Evolutionary conservation across 495 filamentous ascomycete species (phyloP).

Genomic region (Talaromyces wortmannii): DNA sequence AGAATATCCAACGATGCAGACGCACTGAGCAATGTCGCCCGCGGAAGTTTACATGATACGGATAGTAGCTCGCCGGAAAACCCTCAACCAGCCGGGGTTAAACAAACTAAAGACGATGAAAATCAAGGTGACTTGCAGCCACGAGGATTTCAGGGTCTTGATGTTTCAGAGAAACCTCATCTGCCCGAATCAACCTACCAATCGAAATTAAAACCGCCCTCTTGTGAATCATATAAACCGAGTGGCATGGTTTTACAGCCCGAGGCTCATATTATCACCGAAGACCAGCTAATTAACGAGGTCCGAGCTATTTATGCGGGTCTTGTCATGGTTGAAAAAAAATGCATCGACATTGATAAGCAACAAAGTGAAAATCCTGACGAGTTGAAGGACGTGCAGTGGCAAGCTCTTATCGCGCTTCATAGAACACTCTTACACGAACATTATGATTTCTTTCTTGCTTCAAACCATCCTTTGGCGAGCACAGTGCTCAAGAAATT

Average conservation of each 20-base stretch:
- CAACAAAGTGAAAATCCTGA: slow-evolving; percentile 37
- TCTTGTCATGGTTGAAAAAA: slow-evolving; percentile 71
- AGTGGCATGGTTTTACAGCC: slow-evolving; percentile 18
- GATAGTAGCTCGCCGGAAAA: neutral
- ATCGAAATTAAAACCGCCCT: neutral
- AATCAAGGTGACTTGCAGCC: neutral
- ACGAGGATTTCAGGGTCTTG: neutral
- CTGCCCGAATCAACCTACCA: neutral
- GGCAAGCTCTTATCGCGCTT: slow-evolving; percentile 65
- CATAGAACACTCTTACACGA: slow-evolving; percentile 70
- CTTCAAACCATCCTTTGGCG: slow-evolving; percentile 67
- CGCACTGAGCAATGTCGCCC: neutral
- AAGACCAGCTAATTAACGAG: slow-evolving; percentile 50
- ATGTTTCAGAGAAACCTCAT: neutral
- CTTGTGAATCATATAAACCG: neutral
- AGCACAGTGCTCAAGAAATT: slow-evolving; percentile 49
- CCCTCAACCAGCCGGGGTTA: neutral
- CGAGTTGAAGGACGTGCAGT: slow-evolving; percentile 54
- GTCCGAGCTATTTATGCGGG: slow-evolving; percentile 73
- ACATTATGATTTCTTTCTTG: slow-evolving; percentile 77
- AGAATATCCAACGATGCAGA: neutral
- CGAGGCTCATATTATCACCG: slow-evolving; percentile 62
- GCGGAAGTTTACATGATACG: neutral
- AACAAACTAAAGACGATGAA: neutral
- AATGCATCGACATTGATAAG: slow-evolving; percentile 69